These are phyloP conservation scores for Coemansia nantahalensis DNA, from an alignment of 192 early-diverging fungal species.

Conservation along the genomic window DNA sequence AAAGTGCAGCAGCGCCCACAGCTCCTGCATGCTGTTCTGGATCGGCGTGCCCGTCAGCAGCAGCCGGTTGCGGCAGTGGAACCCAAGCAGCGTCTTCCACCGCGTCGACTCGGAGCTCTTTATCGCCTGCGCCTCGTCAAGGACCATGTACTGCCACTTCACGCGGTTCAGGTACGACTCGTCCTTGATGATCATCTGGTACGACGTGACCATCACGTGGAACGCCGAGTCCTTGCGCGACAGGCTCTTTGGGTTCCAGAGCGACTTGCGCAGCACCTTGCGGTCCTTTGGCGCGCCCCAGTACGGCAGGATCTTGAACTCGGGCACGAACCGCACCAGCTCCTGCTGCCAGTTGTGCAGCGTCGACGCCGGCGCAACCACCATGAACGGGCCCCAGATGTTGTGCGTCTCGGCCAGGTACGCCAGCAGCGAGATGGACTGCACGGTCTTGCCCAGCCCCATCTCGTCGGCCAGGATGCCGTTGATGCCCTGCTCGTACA, in stretches of 20 bases:
- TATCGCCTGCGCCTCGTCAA: conserved; percentile 94
- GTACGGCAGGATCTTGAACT: conserved; percentile 80
- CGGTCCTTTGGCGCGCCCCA: conserved; percentile 85
- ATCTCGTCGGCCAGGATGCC: conserved; percentile 89
- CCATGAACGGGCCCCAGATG: conserved; percentile 90
- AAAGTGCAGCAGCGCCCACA: conserved; percentile 92
- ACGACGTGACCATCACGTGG: conserved; percentile 88
- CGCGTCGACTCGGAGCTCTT: conserved; percentile 85
- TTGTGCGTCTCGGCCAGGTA: conserved; percentile 82
- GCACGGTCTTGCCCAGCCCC: conserved; percentile 85
- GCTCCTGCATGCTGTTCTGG: conserved; percentile 92
- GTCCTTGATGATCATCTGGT: conserved; percentile 83
- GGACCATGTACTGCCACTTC: conserved; percentile 95
- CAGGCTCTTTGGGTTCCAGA: conserved; percentile 73
- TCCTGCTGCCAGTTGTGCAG: conserved; percentile 95
- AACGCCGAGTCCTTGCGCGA: conserved; percentile 76
- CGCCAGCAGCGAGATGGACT: conserved; percentile 87
- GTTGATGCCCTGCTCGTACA: conserved; percentile 90
- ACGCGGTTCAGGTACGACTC: conserved; percentile 75
- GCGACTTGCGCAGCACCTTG: conserved; percentile 73
- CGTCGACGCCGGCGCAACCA: conserved; percentile 85
- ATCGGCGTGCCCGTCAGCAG: conserved; percentile 91
- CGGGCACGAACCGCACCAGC: conserved; percentile 75
- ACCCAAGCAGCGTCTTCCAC: conserved; percentile 81
- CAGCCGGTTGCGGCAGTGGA: conserved; percentile 82